Evolutionary conservation across 306 rosid species (phyloP), one percentile per base, ranked within the genome.

Genomic region (Prunus campanulata): DNA sequence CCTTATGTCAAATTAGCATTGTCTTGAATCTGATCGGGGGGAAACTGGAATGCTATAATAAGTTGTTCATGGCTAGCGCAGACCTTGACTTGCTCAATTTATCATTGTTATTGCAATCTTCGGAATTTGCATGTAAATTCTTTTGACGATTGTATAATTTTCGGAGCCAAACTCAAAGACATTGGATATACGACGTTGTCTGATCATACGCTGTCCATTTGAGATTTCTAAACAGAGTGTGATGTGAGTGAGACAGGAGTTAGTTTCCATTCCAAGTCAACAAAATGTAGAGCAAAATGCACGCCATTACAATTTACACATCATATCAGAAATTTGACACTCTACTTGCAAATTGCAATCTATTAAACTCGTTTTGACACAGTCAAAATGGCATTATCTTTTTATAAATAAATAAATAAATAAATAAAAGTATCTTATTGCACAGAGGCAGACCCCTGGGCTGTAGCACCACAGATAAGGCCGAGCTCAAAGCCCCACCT

Each of bases 401-500:
- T 2, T 56, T 55, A 2, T 25, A 25, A 25, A 25, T 20, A 20
- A 20, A 20, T 20, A 20, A 20, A 20, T 20, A 25, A 25, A 32
- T 4, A 4, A 32, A 32, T 4, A 4, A 32, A 30, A 30, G 39
- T 32, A 32, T 32, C 39, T 32, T 32, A 32, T 32, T 25, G 27
- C 27, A 25, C 27, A 25, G 27, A 25, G 27, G 27, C 27, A 25
- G 27, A 25, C 44, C 44, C 44, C 44, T 6, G 44, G 44, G 44
- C 44, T 71, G 39, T 29, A 5, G 44, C n/a, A 54, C 79, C 75
- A 50, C 48, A 5, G 10, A 66, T 3, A 39, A 35, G 57, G 29
- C 68, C 62, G 44, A 52, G 18, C 49, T 63, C 35, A 75, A 60
- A 39, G 19, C 74, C 59, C 46, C 63, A 68, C 80, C 78, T 76